Conservation (phyloP, 768 basidiomycete species). For the Hygrocybe punicea region DNA sequence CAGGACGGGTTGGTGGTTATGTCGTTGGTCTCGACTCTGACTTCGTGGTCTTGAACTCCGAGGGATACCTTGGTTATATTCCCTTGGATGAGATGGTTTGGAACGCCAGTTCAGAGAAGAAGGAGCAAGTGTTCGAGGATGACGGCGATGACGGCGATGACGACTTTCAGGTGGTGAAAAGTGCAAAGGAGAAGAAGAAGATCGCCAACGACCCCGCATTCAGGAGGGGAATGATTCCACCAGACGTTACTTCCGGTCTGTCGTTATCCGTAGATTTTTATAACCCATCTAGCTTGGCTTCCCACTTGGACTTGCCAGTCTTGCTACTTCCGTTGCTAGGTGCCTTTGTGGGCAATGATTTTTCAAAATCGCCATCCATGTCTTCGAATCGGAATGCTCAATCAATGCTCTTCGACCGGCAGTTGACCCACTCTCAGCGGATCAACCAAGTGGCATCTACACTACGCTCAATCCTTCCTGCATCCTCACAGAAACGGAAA, state of each 20-base stretch:
- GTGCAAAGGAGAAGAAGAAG: constrained; percentile 50
- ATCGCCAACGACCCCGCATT: constrained; percentile 21
- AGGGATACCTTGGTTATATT: constrained; percentile 75
- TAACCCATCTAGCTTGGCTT: constrained; percentile 57
- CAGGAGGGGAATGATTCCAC: constrained; percentile 52
- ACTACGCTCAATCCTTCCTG: constrained; percentile 52
- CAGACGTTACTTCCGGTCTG: constrained; percentile 43
- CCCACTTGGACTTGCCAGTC: constrained; percentile 62
- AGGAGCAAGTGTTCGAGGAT: constrained; percentile 22
- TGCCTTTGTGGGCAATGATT: constrained; percentile 81
- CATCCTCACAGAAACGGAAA: constrained; percentile 44
- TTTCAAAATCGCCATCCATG: constrained; percentile 47
- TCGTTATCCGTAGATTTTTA: constrained; percentile 57
- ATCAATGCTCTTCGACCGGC: constrained; percentile 64
- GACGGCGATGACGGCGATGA: constrained; percentile 44
- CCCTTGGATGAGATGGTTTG: constrained; percentile 76
- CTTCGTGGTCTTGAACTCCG: constrained; percentile 72
- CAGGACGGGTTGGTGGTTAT: constrained; percentile 67
- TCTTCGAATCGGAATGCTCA: constrained; percentile 50
- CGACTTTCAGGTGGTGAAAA: constrained; percentile 59
- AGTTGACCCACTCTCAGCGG: constrained; percentile 55
- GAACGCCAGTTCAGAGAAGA: constrained; percentile 35
- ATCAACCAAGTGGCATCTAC: constrained; percentile 62
- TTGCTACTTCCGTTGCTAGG: constrained; percentile 74
- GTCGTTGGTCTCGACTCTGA: constrained; percentile 81